These are phyloP conservation scores for Saccharomyces pastorianus DNA, from an alignment of 1,139 yeast genomes.

Conservation along the genomic window DNA sequence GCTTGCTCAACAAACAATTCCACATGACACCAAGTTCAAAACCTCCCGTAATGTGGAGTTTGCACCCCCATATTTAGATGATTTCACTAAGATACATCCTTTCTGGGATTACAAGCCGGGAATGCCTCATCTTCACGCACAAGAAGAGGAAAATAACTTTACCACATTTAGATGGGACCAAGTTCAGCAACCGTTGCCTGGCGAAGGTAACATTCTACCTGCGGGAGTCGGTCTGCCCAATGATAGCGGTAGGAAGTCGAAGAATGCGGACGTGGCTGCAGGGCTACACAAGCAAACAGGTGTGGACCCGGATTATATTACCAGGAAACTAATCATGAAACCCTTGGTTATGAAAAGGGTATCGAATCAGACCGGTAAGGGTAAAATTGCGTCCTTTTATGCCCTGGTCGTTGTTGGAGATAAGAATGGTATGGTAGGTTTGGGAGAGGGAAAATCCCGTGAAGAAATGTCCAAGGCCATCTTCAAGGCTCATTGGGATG, in stretches of 20 bases:
- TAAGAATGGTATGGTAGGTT: slow-evolving; percentile 84
- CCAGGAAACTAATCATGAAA: slow-evolving; percentile 50
- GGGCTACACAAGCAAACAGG: slow-evolving; percentile 69
- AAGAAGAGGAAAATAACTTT: slow-evolving; percentile 31
- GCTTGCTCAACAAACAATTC: slow-evolving; percentile 70
- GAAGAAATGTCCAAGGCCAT: slow-evolving; percentile 72
- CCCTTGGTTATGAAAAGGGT: slow-evolving; percentile 72
- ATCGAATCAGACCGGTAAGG: slow-evolving; percentile 88
- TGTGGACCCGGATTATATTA: slow-evolving; percentile 56
- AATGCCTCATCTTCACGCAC: slow-evolving; percentile 33
- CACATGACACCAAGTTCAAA: slow-evolving; percentile 35
- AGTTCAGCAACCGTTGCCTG: slow-evolving; percentile 24
- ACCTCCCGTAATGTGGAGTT: slow-evolving; percentile 36
- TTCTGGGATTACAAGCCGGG: slow-evolving; percentile 47
- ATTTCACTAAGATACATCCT: slow-evolving; percentile 48
- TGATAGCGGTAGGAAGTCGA: slow-evolving; percentile 18
- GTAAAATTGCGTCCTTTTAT: slow-evolving; percentile 80
- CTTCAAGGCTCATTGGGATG: slow-evolving; percentile 87
- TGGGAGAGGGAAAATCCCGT: slow-evolving; percentile 91
- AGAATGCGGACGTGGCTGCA: slow-evolving; percentile 37
- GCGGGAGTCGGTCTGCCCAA: slow-evolving; percentile 33
- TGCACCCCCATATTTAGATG: slow-evolving; percentile 56
- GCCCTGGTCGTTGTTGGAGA: slow-evolving; percentile 90
- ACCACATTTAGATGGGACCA: slow-evolving; percentile 33
- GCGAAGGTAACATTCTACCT: slow-evolving; percentile 31